Base-by-base conservation (phyloP, 768 basidiomycete genomes). In the Tephrocybe sp. region DNA sequence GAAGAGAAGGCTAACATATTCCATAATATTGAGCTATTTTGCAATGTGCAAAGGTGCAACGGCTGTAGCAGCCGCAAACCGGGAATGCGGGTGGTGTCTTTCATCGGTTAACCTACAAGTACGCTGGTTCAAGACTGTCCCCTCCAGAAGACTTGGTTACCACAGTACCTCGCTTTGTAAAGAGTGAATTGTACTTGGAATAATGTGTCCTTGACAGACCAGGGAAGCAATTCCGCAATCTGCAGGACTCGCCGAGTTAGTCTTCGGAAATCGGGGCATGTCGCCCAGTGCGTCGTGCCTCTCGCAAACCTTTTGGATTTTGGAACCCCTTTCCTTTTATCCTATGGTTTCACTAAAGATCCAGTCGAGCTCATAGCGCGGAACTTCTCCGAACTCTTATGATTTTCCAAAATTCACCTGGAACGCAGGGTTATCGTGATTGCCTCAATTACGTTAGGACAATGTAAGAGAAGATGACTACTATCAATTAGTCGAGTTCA, bases 141-240 rank as follows among this genome's bases (percentile, higher is more conserved):
- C 87, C 89, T 89, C 87, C 86, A 82, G 89, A 91, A 89, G 89
- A 89, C 86, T 91, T 89, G 87, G 88, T 86, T 70, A 77, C 80
- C 84, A 79, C 80, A 79, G 77, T 77, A 69, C 74, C 72, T 77
- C 80, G 75, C 69, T 54, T 66, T 77, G 83, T 69, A 90, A 83
- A 80, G 70, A 28, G 66, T 80, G 84, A 76, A 56, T 52, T 59
- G 75, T 67, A 72, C 79, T 82, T 84, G 85, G 89, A 86, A 86
- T 90, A 90, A 90, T 86, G 62, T 69, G 84, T 70, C 80, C 86
- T 80, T 82, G 84, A 81, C 80, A 73, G 84, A 80, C 84, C 84
- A 90, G 89, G 87, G 84, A 90, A 91, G 89, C 75, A 85, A 91
- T 91, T 90, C 84, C 81, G 88, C 89, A 91, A 83, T 80, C 83